These are phyloP conservation scores for Hibiscus tridactylites DNA, from an alignment of 345 rosid genomes.

Conservation along the genomic window DNA sequence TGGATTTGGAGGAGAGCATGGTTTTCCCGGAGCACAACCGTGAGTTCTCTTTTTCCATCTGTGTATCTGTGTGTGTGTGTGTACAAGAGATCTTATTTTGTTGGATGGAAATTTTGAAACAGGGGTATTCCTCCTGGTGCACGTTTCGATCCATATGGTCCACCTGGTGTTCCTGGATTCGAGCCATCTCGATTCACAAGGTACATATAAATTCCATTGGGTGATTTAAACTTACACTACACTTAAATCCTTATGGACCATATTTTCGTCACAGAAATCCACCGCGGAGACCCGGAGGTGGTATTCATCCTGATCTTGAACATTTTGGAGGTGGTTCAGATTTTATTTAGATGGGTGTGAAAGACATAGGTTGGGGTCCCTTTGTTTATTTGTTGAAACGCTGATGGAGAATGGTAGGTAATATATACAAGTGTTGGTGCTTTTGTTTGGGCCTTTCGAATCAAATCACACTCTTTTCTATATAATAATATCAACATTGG, in stretches of 20 bases:
- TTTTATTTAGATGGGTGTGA: slow-evolving; percentile 30
- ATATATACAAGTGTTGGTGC: background rate
- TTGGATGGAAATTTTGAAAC: slow-evolving; percentile 17
- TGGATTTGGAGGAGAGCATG: slow-evolving; percentile 29
- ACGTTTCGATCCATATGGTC: slow-evolving; percentile 89
- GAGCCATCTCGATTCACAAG: slow-evolving; percentile 68
- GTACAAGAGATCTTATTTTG: background rate
- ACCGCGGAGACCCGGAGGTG: slow-evolving; percentile 37
- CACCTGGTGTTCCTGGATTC: slow-evolving; percentile 76
- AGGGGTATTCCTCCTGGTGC: slow-evolving; percentile 90
- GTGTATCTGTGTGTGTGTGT: background rate
- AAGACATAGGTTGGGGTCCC: background rate
- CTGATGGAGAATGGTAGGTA: too few species aligned
- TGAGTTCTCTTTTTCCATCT: slow-evolving; percentile 26
- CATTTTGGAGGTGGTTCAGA: slow-evolving; percentile 48
- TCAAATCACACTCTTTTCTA: background rate
- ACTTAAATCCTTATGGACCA: slow-evolving; percentile 1
- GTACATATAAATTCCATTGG: slow-evolving; percentile 23
- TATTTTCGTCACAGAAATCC: slow-evolving; percentile 35
- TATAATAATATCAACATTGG: too few species aligned
- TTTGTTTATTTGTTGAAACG: background rate
- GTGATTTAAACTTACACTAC: slow-evolving; percentile 3
- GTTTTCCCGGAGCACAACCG: slow-evolving; percentile 46
- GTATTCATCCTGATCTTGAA: slow-evolving; percentile 71
- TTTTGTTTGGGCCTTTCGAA: background rate